Conservation (phyloP, 2,329 filamentous ascomycete genomes). For the Fusarium bactridioides region DNA sequence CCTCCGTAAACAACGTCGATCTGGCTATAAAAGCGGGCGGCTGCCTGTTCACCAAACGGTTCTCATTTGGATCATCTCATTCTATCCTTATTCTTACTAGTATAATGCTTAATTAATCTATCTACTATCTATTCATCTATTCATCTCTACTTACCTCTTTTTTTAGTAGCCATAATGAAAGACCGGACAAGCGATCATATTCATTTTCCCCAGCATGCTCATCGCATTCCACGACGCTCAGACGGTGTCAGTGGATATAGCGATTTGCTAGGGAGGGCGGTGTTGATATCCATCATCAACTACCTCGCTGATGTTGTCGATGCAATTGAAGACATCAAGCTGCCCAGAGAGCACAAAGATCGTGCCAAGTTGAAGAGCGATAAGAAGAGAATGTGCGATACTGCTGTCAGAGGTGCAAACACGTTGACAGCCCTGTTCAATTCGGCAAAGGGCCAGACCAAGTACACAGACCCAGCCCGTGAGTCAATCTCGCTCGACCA, state of each 20-base stretch:
- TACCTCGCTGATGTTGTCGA: slow-evolving; percentile 30
- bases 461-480: slow-evolving; percentile 27
- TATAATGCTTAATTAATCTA: slow-evolving; percentile 3
- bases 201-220: slow-evolving; percentile 27
- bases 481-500: not conserved
- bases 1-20: not conserved
- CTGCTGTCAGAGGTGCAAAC: slow-evolving; percentile 21
- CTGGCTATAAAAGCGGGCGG: slow-evolving; percentile 7
- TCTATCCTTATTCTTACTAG: not conserved
- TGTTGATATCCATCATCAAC: slow-evolving; percentile 30
- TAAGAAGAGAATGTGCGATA: slow-evolving; percentile 24
- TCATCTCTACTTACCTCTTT: not conserved
- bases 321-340: slow-evolving; percentile 25
- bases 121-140: not conserved
- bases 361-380: slow-evolving; percentile 16
- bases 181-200: slow-evolving; percentile 26
- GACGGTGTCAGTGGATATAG: slow-evolving; percentile 21
- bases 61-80: not conserved
- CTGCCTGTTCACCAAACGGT: not conserved
- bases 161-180: slow-evolving; percentile 26
- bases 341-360: slow-evolving; percentile 22
- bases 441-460: slow-evolving; percentile 21
- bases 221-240: slow-evolving; percentile 21
- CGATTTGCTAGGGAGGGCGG: slow-evolving; percentile 26
- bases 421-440: slow-evolving; percentile 27